Conservation (phyloP, 2,329 filamentous ascomycete species). For the Tricladium varicosporioides region DNA sequence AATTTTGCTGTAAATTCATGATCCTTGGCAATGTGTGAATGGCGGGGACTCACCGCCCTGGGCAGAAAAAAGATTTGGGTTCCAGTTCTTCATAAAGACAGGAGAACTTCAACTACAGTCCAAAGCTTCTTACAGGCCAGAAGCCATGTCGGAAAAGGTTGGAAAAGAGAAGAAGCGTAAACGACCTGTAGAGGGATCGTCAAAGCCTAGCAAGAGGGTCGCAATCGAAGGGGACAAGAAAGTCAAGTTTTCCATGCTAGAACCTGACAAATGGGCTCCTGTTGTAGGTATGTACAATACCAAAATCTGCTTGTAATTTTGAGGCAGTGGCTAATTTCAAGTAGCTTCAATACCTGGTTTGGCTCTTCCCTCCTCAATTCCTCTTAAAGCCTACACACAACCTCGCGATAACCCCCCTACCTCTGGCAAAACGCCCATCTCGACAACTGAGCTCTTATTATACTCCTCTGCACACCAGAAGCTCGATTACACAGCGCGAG, state of each 20-base stretch:
- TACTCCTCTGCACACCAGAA: constrained; percentile 56
- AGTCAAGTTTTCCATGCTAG: constrained; percentile 46
- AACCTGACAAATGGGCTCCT: constrained; percentile 48
- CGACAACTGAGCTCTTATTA: constrained; percentile 49
- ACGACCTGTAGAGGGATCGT: constrained; percentile 41
- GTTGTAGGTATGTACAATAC: constrained; percentile 46
- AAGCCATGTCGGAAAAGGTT: constrained; percentile 23
- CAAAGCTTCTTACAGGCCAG: constrained; percentile 2
- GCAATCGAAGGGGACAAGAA: constrained; percentile 40
- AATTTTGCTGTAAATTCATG: background rate
- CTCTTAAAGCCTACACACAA: constrained; percentile 34
- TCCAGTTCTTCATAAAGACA: too few species aligned
- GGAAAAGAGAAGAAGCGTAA: constrained; percentile 48
- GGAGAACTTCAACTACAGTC: background rate
- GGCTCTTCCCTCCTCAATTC: constrained; percentile 31
- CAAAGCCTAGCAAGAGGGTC: constrained; percentile 51
- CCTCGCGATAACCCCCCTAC: constrained; percentile 25
- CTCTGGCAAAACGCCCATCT: constrained; percentile 26
- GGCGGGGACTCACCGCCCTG: background rate
- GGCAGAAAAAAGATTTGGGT: constrained; percentile 12
- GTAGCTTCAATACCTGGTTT: constrained; percentile 36
- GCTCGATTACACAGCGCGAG: constrained; percentile 58
- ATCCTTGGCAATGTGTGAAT: background rate
- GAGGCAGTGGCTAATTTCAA: background rate
- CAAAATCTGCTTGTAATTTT: background rate